phyloP scores from a whole-genome alignment of 129 eudicot species.

The Flaveria bidentis region DNA sequence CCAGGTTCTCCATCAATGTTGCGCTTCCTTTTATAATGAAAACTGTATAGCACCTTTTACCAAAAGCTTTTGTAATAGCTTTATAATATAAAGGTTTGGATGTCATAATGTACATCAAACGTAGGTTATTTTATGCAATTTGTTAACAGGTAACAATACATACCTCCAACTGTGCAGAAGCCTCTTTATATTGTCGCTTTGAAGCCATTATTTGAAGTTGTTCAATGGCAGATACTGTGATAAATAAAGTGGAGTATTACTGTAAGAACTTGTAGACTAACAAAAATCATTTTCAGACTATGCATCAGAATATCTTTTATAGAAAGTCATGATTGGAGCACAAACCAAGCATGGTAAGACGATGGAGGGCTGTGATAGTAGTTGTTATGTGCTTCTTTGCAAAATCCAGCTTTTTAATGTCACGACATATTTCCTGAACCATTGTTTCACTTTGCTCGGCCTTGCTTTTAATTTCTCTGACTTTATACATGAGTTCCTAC shows the following conservation, averaged over 20 bases:
- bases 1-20: not conserved
- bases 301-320: constrained; percentile 7
- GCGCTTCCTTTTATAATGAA: not conserved
- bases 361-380: constrained; percentile 88
- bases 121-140: constrained; percentile 10
- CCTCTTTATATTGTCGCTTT: constrained; percentile 96
- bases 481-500: constrained; percentile 96
- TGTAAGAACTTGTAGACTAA: constrained; percentile 8
- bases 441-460: constrained; percentile 99
- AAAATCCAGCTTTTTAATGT: constrained; percentile 95
- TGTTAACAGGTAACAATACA: constrained; percentile 23
- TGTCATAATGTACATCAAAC: constrained; percentile 13
- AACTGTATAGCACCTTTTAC: not conserved
- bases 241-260: constrained; percentile 17
- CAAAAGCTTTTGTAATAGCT: not conserved
- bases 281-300: constrained; percentile 15
- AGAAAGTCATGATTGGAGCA: not conserved
- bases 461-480: constrained; percentile 90
- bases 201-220: constrained; percentile 99
- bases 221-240: constrained; percentile 93
- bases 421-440: constrained; percentile 99
- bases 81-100: not conserved
- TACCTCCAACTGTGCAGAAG: constrained; percentile 99
- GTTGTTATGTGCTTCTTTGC: constrained; percentile 95
- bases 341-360: constrained; percentile 96